A percentile compares a stretch with the other conserved stretches of the same genome.
These are phyloP conservation scores for Tilletia caries DNA, from an alignment of 1,284 basidiomycete genomes.

Conservation along the genomic window DNA sequence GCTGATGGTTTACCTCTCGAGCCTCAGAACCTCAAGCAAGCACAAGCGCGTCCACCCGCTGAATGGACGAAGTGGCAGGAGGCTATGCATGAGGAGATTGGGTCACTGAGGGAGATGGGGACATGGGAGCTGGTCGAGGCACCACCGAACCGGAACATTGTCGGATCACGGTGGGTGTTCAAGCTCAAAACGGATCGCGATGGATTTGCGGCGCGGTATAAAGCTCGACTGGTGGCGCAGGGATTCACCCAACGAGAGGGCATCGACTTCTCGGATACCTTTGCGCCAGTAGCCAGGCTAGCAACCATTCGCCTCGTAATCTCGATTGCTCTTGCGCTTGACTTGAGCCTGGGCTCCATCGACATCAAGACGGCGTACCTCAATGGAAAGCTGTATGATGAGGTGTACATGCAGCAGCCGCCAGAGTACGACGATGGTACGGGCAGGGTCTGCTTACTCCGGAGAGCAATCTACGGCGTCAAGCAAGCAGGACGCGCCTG, in stretches of 20 bases:
- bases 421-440: constrained; percentile 30
- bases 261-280: constrained; percentile 57
- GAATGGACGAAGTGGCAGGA: not conserved
- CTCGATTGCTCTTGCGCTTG: constrained; percentile 52
- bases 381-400: constrained; percentile 56
- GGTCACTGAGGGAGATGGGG: not conserved
- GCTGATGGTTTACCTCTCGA: not conserved
- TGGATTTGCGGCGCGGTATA: constrained; percentile 49
- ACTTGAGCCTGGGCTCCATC: constrained; percentile 54
- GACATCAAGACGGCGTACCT: constrained; percentile 52
- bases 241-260: constrained; percentile 57
- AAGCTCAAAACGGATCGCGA: constrained; percentile 52
- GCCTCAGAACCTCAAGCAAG: not conserved
- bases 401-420: constrained; percentile 54
- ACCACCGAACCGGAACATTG: constrained; percentile 34
- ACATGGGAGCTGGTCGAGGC: constrained; percentile 25
- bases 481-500: not conserved
- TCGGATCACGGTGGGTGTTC: constrained; percentile 55
- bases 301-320: constrained; percentile 54
- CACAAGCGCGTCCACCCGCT: not conserved
- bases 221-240: constrained; percentile 56
- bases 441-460: not conserved
- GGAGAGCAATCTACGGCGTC: not conserved
- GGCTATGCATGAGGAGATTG: not conserved
- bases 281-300: constrained; percentile 55